Conservation (phyloP, 306 rosid genomes). For the Mimosa bimucronata region DNA sequence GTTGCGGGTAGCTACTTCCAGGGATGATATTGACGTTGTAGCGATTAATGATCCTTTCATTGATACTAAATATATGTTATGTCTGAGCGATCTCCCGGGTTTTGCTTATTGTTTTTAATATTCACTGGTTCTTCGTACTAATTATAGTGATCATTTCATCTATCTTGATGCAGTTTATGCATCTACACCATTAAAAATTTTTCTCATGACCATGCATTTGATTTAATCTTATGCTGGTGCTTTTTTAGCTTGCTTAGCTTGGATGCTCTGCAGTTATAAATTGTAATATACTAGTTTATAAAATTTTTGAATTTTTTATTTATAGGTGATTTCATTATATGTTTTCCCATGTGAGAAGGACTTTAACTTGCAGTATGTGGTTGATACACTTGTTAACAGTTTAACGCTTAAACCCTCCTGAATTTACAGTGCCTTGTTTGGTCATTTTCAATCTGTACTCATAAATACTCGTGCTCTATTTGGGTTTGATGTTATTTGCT, state of each 20-base stretch:
- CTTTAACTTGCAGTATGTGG: neutral
- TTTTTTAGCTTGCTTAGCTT: constrained; percentile 17
- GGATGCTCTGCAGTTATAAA: constrained; percentile 17
- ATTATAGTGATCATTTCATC: constrained; percentile 2
- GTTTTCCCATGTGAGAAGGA: neutral
- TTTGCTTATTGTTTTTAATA: constrained; percentile 26
- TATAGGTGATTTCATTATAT: neutral
- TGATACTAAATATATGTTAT: constrained; percentile 96
- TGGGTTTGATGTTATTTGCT: neutral
- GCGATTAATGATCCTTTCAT: constrained; percentile 93
- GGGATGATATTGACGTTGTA: constrained; percentile 93
- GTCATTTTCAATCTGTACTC: neutral
- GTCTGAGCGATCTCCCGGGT: constrained; percentile 21
- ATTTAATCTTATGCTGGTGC: neutral
- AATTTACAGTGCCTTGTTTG: neutral
- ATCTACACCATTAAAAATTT: neutral
- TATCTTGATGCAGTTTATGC: neutral
- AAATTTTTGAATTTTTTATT: neutral
- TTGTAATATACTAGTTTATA: constrained; percentile 6
- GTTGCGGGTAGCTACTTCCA: constrained; percentile 72
- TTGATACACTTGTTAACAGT: neutral
- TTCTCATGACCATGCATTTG: neutral
- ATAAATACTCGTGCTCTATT: neutral
- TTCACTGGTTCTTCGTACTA: constrained; percentile 15
- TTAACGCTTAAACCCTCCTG: neutral